Percentiles rank a stretch among this genome's conserved stretches.
phyloP scores from a whole-genome alignment of 129 eudicot species.

The Lactuca saligna region DNA sequence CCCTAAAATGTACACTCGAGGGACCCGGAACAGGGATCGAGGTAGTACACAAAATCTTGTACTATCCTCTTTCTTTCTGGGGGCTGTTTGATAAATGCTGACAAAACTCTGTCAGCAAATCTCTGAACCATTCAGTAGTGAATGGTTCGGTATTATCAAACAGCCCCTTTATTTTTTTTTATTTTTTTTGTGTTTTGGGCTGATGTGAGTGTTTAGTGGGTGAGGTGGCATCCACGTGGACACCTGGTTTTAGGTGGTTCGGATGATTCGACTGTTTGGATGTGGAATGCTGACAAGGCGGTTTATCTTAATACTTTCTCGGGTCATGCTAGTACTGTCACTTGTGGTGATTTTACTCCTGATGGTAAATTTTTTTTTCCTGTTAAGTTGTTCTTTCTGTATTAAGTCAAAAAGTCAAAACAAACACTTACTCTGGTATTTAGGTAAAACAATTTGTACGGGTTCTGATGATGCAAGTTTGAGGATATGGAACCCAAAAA shows the following conservation, averaged over 20 bases:
- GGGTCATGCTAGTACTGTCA: conserved; percentile 76
- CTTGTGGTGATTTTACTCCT: conserved; percentile 96
- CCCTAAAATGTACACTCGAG: conserved; percentile 62
- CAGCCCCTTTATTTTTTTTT: background rate
- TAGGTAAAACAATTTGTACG: conserved; percentile 80
- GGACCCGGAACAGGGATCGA: conserved; percentile 89
- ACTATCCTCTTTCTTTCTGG: background rate
- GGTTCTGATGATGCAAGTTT: conserved; percentile 96
- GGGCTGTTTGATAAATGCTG: no score
- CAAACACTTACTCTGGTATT: background rate
- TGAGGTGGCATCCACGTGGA: conserved; percentile 99
- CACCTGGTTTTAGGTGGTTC: conserved; percentile 89
- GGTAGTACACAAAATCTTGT: conserved; percentile 52
- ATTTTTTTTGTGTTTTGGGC: background rate
- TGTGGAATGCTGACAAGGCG: conserved; percentile 95
- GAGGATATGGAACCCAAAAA: conserved; percentile 92
- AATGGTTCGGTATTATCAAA: no score
- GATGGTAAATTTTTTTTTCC: conserved; percentile 66
- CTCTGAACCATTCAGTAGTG: no score
- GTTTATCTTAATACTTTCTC: conserved; percentile 59
- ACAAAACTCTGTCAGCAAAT: no score
- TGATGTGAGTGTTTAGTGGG: conserved; percentile 64
- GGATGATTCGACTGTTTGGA: conserved; percentile 86
- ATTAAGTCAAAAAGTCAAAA: background rate
- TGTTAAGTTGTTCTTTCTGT: background rate